These are phyloP conservation scores for Neopestalotiopsis rosae DNA, from an alignment of 2,329 filamentous ascomycete genomes.

Conservation along the genomic window DNA sequence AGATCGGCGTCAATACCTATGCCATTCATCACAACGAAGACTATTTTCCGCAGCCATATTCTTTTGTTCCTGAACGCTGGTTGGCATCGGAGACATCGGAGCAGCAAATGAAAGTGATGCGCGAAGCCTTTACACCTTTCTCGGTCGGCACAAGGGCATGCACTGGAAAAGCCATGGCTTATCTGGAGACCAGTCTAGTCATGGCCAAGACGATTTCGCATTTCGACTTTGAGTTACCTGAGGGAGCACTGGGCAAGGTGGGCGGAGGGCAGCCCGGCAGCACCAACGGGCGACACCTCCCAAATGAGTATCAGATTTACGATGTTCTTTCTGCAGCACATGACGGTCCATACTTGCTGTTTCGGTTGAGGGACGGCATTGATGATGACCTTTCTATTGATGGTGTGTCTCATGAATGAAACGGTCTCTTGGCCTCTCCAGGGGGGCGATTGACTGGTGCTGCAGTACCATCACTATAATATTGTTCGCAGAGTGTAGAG, in stretches of 20 bases:
- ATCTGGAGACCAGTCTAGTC: slow-evolving; percentile 26
- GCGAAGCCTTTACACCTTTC: slow-evolving; percentile 36
- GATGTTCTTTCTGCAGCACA: slow-evolving; percentile 2
- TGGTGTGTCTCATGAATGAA: too few species aligned
- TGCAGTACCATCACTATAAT: too few species aligned
- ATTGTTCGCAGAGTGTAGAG: too few species aligned
- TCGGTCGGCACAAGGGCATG: slow-evolving; percentile 40
- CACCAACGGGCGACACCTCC: neutral
- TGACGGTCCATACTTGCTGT: neutral
- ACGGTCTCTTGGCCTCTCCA: too few species aligned
- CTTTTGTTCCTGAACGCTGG: slow-evolving; percentile 41
- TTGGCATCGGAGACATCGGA: slow-evolving; percentile 24
- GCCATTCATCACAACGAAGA: slow-evolving; percentile 40
- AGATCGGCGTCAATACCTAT: slow-evolving; percentile 40
- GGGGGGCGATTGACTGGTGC: too few species aligned
- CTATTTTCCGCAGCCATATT: slow-evolving; percentile 32
- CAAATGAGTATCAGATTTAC: neutral
- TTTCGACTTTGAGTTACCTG: slow-evolving; percentile 21
- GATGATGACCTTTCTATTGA: neutral
- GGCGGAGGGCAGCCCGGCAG: neutral
- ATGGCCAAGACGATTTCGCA: slow-evolving; percentile 27
- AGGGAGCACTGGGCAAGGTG: neutral
- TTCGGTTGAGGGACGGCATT: neutral
- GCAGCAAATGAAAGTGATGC: slow-evolving; percentile 21
- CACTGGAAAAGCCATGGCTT: slow-evolving; percentile 36